A percentile compares a stretch with the other conserved stretches of the same genome.
These are phyloP conservation scores for Aquanectria penicillioides DNA, from an alignment of 2,329 filamentous ascomycete species.

Conservation along the genomic window DNA sequence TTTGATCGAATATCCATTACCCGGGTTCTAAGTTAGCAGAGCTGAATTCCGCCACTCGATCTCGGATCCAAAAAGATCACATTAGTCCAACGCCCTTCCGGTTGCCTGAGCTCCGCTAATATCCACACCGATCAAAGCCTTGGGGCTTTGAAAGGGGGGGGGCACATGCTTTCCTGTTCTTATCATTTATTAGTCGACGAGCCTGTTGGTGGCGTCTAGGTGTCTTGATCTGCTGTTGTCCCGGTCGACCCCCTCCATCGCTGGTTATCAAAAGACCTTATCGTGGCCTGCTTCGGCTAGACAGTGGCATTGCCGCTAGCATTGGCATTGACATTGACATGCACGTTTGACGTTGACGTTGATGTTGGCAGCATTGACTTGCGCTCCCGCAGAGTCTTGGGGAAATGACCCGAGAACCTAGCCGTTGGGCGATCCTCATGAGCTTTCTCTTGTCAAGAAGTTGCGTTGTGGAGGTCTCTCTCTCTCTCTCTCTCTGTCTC, in stretches of 20 bases:
- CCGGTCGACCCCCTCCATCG: background rate
- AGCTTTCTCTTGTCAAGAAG: background rate
- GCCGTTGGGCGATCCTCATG: conserved; percentile 22
- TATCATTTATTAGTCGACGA: background rate
- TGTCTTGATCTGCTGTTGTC: conserved; percentile 14
- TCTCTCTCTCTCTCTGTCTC: too few relatives aligned
- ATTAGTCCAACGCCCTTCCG: conserved; percentile 30
- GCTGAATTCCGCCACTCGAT: conserved; percentile 31
- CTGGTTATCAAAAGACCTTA: background rate
- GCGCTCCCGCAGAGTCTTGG: background rate
- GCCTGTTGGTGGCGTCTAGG: conserved; percentile 18
- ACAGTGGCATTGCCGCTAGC: background rate
- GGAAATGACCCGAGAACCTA: conserved; percentile 21
- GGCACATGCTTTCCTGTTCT: conserved; percentile 19
- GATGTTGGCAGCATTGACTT: conserved; percentile 3
- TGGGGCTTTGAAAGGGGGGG: too few relatives aligned
- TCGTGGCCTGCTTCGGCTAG: background rate
- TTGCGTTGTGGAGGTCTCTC: too few relatives aligned
- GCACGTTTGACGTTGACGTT: background rate
- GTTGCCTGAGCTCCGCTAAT: conserved; percentile 14
- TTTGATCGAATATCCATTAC: conserved; percentile 4
- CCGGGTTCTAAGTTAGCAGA: conserved; percentile 20
- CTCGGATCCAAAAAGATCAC: conserved; percentile 10
- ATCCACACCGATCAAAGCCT: conserved; percentile 14
- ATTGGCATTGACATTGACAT: conserved; percentile 4